A percentile compares a stretch with the other conserved stretches of the same genome.
Evolutionary conservation across 495 filamentous ascomycete genomes (phyloP).

Genomic region (Chaetomium cochliodes): DNA sequence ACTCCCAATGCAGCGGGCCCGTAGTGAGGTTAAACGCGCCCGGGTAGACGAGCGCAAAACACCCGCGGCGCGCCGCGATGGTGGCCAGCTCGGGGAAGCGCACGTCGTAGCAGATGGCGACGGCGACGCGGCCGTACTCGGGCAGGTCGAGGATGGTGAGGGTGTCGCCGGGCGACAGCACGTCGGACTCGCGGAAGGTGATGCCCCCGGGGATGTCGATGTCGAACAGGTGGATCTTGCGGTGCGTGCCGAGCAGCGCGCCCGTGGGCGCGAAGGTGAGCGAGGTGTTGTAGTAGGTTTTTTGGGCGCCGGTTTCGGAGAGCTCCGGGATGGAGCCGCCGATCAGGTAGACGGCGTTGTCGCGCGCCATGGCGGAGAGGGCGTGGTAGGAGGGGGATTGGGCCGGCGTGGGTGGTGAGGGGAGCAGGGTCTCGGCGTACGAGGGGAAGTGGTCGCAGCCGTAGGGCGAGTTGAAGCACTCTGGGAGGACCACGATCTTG

Average conservation of each 20-base stretch:
- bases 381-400: slow-evolving; percentile 82
- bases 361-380: slow-evolving; percentile 71
- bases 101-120: slow-evolving; percentile 96
- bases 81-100: slow-evolving; percentile 93
- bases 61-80: slow-evolving; percentile 71
- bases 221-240: slow-evolving; percentile 98
- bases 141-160: slow-evolving; percentile 79
- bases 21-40: slow-evolving; percentile 96
- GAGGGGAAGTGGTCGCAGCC: slow-evolving; percentile 85
- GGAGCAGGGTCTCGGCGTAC: slow-evolving; percentile 85
- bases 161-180: slow-evolving; percentile 77
- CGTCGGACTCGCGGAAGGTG: slow-evolving; percentile 83
- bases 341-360: slow-evolving; percentile 74
- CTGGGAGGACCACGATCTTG: slow-evolving; percentile 67
- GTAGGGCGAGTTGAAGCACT: slow-evolving; percentile 99
- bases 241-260: slow-evolving; percentile 75
- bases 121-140: slow-evolving; percentile 77
- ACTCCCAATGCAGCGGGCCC: slow-evolving; percentile 84
- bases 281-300: slow-evolving; percentile 89
- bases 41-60: slow-evolving; percentile 85
- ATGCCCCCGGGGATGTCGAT: slow-evolving; percentile 97
- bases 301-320: slow-evolving; percentile 22
- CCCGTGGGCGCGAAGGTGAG: slow-evolving; percentile 79
- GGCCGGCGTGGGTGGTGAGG: slow-evolving; percentile 67
- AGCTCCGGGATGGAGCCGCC: slow-evolving; percentile 93